Evolutionary conservation across 306 rosid species (phyloP).

Genomic region (Malus asiatica): DNA sequence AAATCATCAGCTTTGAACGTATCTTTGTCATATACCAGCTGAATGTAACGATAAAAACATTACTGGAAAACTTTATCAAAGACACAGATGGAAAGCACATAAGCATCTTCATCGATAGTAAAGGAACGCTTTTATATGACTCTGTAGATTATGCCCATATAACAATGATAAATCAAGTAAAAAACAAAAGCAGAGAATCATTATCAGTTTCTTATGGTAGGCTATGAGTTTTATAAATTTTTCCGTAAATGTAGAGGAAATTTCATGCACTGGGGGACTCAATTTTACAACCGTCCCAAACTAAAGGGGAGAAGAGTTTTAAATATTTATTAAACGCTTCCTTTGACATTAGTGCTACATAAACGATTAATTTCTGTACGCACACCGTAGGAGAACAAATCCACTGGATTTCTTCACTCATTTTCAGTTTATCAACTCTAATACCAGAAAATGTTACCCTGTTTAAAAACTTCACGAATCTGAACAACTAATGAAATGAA

Average conservation of each 20-base stretch:
- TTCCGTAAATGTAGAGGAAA: not conserved
- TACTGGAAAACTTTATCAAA: not conserved
- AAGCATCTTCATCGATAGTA: not conserved
- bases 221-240: too few relatives aligned
- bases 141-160: not conserved
- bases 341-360: not conserved
- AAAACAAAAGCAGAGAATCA: not conserved
- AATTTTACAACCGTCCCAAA: not conserved
- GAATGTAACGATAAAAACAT: constrained; percentile 19
- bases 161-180: not conserved
- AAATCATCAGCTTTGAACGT: constrained; percentile 79
- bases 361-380: not conserved
- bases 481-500: not conserved
- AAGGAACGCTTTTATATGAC: not conserved
- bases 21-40: constrained; percentile 90
- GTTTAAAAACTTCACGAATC: not conserved
- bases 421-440: not conserved
- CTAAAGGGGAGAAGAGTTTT: not conserved
- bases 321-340: not conserved
- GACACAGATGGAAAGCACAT: not conserved
- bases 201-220: not conserved
- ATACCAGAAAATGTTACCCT: not conserved
- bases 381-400: not conserved
- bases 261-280: not conserved
- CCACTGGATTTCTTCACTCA: not conserved